Percentiles rank a stretch among this genome's conserved stretches.
Conservation (phyloP, 1,284 basidiomycete species). For the Coniferiporia weirii region DNA sequence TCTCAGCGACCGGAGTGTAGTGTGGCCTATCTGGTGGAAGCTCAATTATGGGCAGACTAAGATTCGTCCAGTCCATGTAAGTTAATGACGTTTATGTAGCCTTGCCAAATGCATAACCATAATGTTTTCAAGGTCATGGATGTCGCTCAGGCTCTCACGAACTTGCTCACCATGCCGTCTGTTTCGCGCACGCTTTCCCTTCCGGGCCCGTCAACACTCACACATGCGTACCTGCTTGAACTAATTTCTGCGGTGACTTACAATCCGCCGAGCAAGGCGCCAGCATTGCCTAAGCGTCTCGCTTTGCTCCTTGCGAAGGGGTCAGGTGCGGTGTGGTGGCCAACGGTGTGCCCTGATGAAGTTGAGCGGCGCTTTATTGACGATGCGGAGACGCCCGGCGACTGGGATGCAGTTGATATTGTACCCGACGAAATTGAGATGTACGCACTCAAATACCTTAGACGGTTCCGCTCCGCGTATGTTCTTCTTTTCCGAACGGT, state of each 20-base stretch:
- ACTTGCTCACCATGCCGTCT: slow-evolving; percentile 64
- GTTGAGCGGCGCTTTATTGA: slow-evolving; percentile 84
- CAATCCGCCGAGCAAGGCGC: slow-evolving; percentile 60
- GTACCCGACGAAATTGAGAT: slow-evolving; percentile 85
- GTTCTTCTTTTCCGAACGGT: slow-evolving; percentile 22
- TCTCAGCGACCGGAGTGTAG: slow-evolving; percentile 39
- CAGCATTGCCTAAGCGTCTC: slow-evolving; percentile 74
- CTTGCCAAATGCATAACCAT: slow-evolving; percentile 6
- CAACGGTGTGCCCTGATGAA: slow-evolving; percentile 87
- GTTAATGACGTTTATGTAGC: slow-evolving; percentile 25
- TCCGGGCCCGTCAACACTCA: slow-evolving; percentile 86
- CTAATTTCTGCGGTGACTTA: slow-evolving; percentile 81
- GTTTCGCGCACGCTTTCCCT: slow-evolving; percentile 72
- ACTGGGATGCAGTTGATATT: slow-evolving; percentile 62
- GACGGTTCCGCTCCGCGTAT: slow-evolving; percentile 79
- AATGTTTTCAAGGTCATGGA: slow-evolving; percentile 71
- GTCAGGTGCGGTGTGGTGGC: slow-evolving; percentile 88
- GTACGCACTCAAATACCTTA: slow-evolving; percentile 86
- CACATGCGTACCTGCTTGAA: slow-evolving; percentile 79
- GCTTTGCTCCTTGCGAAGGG: slow-evolving; percentile 63
- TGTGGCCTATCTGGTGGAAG: slow-evolving; percentile 93
- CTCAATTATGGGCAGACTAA: slow-evolving; percentile 85
- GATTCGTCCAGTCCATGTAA: slow-evolving; percentile 89
- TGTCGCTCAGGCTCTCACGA: slow-evolving; percentile 87
- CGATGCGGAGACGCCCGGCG: slow-evolving; percentile 62